A percentile compares a stretch with the other conserved stretches of the same genome.
These are phyloP conservation scores for Pseudotsuga menziesii DNA, from an alignment of 75 land plant species.

Conservation along the genomic window DNA sequence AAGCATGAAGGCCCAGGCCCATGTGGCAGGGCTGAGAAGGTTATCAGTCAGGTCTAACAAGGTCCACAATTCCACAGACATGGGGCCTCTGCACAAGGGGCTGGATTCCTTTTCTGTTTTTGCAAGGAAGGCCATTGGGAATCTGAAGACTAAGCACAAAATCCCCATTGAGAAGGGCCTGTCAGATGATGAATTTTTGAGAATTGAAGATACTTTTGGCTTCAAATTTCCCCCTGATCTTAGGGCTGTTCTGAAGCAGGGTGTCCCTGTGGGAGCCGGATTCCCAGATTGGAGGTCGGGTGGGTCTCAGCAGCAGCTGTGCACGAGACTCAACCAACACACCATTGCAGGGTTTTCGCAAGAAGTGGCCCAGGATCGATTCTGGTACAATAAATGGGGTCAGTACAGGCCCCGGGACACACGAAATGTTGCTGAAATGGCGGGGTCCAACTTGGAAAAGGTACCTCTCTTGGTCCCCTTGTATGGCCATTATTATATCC, in stretches of 20 bases:
- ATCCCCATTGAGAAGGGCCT: slow-evolving; percentile 62
- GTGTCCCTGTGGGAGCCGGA: slow-evolving; percentile 74
- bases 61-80: slow-evolving; percentile 9
- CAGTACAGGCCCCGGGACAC: slow-evolving; percentile 53
- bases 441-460: slow-evolving; percentile 45
- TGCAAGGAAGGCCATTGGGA: slow-evolving; percentile 42
- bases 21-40: slow-evolving; percentile 84
- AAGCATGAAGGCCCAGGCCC: slow-evolving; percentile 46
- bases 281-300: slow-evolving; percentile 92
- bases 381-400: slow-evolving; percentile 88
- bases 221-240: slow-evolving; percentile 94
- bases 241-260: slow-evolving; percentile 66
- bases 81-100: slow-evolving; percentile 12
- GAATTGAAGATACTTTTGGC: slow-evolving; percentile 65
- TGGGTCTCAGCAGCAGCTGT: slow-evolving; percentile 40
- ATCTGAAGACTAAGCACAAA: slow-evolving; percentile 33
- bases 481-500: slow-evolving; percentile 52
- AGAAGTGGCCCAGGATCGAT: slow-evolving; percentile 48
- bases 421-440: slow-evolving; percentile 47
- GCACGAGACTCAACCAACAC: slow-evolving; percentile 50
- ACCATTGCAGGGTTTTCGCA: slow-evolving; percentile 58
- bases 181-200: slow-evolving; percentile 67
- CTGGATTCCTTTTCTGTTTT: slow-evolving; percentile 39
- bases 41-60: slow-evolving; percentile 74
- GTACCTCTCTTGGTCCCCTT: slow-evolving; percentile 55